Evolutionary conservation across 2,329 filamentous ascomycete species (phyloP).

Genomic region (Aspergillus ochraceus): DNA sequence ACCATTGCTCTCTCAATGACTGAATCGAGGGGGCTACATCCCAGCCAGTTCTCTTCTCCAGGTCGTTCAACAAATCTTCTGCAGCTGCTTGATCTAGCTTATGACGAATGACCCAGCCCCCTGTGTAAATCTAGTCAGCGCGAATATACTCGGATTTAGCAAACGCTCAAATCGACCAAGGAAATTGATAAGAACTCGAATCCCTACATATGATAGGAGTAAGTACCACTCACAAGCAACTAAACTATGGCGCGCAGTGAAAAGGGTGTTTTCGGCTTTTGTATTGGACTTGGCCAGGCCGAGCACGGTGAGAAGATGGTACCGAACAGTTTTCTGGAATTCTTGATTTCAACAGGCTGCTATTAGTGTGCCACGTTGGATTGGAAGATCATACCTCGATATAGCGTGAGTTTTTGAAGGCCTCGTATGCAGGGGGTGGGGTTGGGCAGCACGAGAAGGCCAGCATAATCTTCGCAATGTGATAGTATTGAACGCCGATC

Average conservation of each 20-base stretch:
- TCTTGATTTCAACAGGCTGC: not conserved
- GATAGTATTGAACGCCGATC: constrained; percentile 37
- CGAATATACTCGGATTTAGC: not conserved
- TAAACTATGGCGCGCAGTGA: constrained; percentile 27
- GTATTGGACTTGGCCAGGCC: constrained; percentile 27
- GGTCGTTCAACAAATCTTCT: constrained; percentile 20
- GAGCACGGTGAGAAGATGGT: constrained; percentile 24
- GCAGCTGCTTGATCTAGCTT: constrained; percentile 25
- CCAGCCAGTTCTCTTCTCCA: constrained; percentile 28
- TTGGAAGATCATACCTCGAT: constrained; percentile 19
- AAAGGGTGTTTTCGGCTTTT: constrained; percentile 27
- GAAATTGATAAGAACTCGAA: not conserved
- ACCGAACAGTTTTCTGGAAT: constrained; percentile 20
- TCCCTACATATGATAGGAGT: not conserved
- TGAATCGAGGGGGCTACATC: constrained; percentile 25
- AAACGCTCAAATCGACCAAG: not conserved
- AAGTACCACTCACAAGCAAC: constrained; percentile 23
- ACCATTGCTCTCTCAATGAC: constrained; percentile 24
- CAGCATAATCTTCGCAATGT: constrained; percentile 33
- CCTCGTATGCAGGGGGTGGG: constrained; percentile 18
- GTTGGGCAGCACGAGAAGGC: constrained; percentile 18
- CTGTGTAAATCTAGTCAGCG: constrained; percentile 8
- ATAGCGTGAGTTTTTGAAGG: constrained; percentile 19
- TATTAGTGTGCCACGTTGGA: not conserved
- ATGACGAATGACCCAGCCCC: constrained; percentile 28